Percentiles rank a stretch among this genome's conserved stretches.
Evolutionary conservation across 108 stramenopile species (phyloP).

Genomic region (Cyclotella distinguenda): DNA sequence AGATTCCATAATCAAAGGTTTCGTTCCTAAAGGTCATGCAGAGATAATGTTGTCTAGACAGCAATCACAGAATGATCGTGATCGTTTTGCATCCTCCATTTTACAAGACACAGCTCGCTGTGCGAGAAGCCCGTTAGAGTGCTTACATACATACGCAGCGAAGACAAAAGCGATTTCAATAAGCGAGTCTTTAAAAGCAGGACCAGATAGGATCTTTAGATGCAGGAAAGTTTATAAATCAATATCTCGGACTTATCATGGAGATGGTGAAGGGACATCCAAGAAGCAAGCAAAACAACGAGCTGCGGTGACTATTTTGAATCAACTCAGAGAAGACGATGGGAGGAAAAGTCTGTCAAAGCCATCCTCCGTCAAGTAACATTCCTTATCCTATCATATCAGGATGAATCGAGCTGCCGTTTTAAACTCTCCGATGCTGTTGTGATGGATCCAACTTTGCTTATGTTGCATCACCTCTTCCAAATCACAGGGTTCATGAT

Average conservation of each 20-base stretch:
- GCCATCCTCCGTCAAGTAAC: not conserved
- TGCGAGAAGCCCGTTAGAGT: constrained; percentile 29
- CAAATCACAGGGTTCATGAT: too few species aligned
- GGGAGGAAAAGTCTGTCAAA: not conserved
- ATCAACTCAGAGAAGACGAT: constrained; percentile 17
- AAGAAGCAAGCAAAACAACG: constrained; percentile 33
- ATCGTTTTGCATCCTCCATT: constrained; percentile 22
- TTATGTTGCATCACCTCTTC: too few species aligned
- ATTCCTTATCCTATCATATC: not conserved
- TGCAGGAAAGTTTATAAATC: constrained; percentile 20
- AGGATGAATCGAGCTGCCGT: too few species aligned
- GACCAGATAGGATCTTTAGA: constrained; percentile 17
- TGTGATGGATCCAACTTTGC: too few species aligned
- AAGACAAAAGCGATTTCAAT: constrained; percentile 32
- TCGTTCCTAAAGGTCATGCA: constrained; percentile 21
- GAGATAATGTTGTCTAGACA: constrained; percentile 7
- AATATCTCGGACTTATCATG: constrained; percentile 6
- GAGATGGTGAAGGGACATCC: constrained; percentile 16
- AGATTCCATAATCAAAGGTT: constrained; percentile 39
- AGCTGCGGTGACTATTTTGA: constrained; percentile 24
- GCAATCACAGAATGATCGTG: constrained; percentile 37
- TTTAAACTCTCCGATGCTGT: too few species aligned
- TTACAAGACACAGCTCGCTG: constrained; percentile 17
- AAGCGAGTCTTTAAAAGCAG: constrained; percentile 6
- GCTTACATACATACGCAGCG: constrained; percentile 32